Conservation (phyloP, 208 protist species). For the Leishmania major region DNA sequence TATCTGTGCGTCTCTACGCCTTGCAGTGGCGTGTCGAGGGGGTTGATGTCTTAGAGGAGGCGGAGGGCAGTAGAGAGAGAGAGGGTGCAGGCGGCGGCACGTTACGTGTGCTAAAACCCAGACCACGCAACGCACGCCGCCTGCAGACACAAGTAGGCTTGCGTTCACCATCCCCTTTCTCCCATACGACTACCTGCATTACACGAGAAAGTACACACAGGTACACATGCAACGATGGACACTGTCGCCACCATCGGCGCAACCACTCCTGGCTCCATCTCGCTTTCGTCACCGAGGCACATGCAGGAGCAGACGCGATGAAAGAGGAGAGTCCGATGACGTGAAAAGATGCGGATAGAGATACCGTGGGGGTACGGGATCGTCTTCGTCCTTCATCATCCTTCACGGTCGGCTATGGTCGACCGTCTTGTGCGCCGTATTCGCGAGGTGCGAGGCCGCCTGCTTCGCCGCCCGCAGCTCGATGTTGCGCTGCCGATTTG, state of each 20-base stretch:
- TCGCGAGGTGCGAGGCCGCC: conserved; percentile 40
- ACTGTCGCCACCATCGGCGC: no score
- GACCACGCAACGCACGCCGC: background rate
- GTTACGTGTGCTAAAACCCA: background rate
- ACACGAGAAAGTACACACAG: background rate
- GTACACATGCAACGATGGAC: background rate
- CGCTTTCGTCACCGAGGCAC: background rate
- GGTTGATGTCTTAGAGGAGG: background rate
- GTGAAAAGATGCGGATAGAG: background rate
- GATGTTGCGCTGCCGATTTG: conserved; percentile 67
- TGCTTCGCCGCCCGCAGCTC: conserved; percentile 52
- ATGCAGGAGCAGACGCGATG: background rate
- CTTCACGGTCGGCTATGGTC: background rate
- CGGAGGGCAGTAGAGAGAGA: background rate
- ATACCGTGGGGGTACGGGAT: background rate
- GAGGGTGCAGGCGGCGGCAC: background rate
- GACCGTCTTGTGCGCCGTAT: conserved; percentile 26
- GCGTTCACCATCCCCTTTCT: background rate
- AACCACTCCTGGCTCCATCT: background rate
- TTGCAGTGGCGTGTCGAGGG: background rate
- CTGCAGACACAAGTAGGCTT: background rate
- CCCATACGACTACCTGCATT: background rate
- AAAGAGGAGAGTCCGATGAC: background rate
- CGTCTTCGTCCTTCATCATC: background rate
- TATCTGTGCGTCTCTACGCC: background rate